Conservation (phyloP, 345 rosid species). For the Rhodomyrtus tomentosa region DNA sequence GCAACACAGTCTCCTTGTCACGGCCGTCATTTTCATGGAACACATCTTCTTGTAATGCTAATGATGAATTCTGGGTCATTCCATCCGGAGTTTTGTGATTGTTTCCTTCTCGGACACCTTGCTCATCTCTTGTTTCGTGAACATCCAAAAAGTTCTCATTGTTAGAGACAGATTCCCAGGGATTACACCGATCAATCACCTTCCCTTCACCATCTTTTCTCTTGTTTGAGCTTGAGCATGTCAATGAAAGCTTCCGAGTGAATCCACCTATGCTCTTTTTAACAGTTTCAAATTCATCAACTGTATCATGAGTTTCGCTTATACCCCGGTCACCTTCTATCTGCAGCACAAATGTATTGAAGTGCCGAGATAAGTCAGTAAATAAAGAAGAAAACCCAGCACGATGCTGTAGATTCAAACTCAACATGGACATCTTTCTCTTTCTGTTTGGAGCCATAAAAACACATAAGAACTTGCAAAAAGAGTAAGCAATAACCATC, state of each 20-base stretch:
- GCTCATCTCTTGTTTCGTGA: slow-evolving; percentile 6
- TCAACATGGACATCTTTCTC: not conserved
- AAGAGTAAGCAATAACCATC: not conserved
- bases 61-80: not conserved
- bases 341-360: slow-evolving; percentile 14
- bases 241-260: slow-evolving; percentile 27
- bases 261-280: slow-evolving; percentile 11
- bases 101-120: not conserved
- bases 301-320: slow-evolving; percentile 11
- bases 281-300: slow-evolving; percentile 4
- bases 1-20: not conserved
- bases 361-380: not conserved
- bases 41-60: not conserved
- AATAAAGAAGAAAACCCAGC: not conserved
- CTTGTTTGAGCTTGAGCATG: slow-evolving; percentile 12
- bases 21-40: not conserved
- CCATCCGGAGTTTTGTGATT: not conserved
- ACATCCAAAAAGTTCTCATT: not conserved
- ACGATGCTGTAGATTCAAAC: not conserved
- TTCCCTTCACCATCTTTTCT: slow-evolving; percentile 4
- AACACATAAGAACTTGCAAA: not conserved
- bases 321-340: slow-evolving; percentile 11
- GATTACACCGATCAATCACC: slow-evolving; percentile 2
- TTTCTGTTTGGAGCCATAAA: not conserved
- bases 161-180: not conserved